phyloP scores from a whole-genome alignment of 495 filamentous ascomycete genomes.

The Xylaria cubensis region DNA sequence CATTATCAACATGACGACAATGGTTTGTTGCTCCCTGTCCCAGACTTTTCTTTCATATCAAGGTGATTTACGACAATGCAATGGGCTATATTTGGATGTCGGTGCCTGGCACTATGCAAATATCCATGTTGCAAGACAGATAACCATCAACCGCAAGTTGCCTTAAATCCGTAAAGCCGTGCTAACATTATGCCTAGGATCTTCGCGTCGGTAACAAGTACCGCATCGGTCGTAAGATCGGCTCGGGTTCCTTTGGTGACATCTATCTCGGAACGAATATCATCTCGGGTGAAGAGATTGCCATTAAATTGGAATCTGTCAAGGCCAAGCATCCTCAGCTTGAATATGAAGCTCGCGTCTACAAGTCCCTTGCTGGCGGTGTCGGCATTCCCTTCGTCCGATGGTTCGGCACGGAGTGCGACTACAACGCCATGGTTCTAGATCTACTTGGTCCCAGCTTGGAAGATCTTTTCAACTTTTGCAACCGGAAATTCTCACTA shows the following conservation, averaged over 20 bases:
- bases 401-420: constrained; percentile 99
- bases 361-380: constrained; percentile 98
- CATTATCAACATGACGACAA: constrained; percentile 55
- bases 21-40: constrained; percentile 48
- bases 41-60: background rate
- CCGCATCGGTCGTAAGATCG: constrained; percentile 99
- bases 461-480: constrained; percentile 99
- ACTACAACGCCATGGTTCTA: constrained; percentile 99
- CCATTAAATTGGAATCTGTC: constrained; percentile 99
- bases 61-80: background rate
- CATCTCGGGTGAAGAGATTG: constrained; percentile 99
- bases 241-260: constrained; percentile 97
- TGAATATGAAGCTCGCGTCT: constrained; percentile 99
- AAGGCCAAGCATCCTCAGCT: constrained; percentile 99
- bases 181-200: constrained; percentile 66
- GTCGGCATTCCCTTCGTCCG: constrained; percentile 99
- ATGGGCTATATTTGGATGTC: background rate
- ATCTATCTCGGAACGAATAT: constrained; percentile 99
- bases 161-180: background rate
- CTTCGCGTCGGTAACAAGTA: constrained; percentile 99
- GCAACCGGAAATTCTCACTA: constrained; percentile 99
- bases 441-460: constrained; percentile 96
- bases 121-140: background rate
- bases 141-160: background rate
- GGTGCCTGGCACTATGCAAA: background rate